Conservation (phyloP, 331 rosid species). For the Cydonia oblonga region DNA sequence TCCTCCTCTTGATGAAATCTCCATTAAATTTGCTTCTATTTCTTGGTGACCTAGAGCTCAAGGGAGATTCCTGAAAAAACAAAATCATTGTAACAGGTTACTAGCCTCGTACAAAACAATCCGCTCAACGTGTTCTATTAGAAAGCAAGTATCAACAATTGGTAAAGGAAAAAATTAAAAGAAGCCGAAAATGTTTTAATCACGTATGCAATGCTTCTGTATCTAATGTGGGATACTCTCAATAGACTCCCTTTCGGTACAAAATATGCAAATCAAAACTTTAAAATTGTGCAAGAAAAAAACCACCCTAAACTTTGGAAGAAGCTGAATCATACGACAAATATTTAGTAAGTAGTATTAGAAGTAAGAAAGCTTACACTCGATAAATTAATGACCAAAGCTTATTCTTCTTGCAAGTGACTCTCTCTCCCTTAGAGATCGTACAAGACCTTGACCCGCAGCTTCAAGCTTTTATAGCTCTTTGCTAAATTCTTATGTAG, state of each 20-base stretch:
- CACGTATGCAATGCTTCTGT: neutral
- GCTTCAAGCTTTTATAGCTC: neutral
- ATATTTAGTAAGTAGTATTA: neutral
- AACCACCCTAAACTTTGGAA: neutral
- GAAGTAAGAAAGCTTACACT: neutral
- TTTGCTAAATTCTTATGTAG: neutral
- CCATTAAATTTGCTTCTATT: slow-evolving; percentile 35
- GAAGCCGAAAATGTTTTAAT: neutral
- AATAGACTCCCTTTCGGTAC: neutral
- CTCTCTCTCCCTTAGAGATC: neutral
- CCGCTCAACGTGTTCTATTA: neutral
- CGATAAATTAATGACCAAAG: neutral
- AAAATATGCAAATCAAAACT: neutral
- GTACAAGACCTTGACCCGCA: neutral
- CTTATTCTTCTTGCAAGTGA: neutral
- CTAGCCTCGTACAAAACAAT: neutral
- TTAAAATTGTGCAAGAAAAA: neutral
- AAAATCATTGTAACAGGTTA: neutral
- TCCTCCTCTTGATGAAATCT: slow-evolving; percentile 38
- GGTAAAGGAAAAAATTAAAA: neutral
- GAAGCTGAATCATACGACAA: neutral
- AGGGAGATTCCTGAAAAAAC: slow-evolving; percentile 16
- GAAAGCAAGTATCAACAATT: neutral
- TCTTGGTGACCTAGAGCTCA: slow-evolving; percentile 4
- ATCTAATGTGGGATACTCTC: neutral